These are phyloP conservation scores for Besnoitia besnoiti DNA, from an alignment of 169 alveolate species.

Conservation along the genomic window DNA sequence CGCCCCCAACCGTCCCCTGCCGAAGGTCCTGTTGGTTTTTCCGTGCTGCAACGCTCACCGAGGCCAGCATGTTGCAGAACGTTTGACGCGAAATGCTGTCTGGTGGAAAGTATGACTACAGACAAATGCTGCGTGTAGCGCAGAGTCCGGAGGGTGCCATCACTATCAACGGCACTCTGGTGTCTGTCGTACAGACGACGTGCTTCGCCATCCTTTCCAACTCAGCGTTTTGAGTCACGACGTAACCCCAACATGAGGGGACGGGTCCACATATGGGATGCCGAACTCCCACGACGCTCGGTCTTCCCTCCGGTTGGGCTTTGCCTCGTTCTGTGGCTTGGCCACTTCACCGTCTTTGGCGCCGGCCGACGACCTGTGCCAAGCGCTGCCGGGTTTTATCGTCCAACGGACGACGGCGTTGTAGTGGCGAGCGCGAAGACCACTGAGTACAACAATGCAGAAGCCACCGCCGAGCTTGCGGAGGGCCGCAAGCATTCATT, in stretches of 20 bases:
- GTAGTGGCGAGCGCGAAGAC: too few relatives aligned
- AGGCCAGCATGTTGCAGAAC: too few relatives aligned
- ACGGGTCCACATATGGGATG: not conserved
- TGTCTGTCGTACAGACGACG: not conserved
- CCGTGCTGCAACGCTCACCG: too few relatives aligned
- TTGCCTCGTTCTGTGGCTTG: not conserved
- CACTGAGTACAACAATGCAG: too few relatives aligned
- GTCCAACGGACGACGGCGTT: too few relatives aligned
- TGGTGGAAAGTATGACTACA: not conserved
- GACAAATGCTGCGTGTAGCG: not conserved
- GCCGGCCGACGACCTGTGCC: not conserved
- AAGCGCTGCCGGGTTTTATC: not conserved
- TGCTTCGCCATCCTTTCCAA: not conserved
- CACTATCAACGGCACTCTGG: not conserved
- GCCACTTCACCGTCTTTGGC: not conserved
- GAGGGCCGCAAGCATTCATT: too few relatives aligned
- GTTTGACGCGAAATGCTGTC: too few relatives aligned
- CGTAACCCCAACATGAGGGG: not conserved
- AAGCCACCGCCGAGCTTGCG: too few relatives aligned
- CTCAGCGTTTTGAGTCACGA: not conserved
- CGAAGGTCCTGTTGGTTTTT: too few relatives aligned
- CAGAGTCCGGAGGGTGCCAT: not conserved
- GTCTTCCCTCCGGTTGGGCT: not conserved
- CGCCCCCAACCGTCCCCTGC: too few relatives aligned
- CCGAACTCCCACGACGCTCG: not conserved